Conservation (phyloP, 768 basidiomycete genomes). For the Tricholoma sp. region DNA sequence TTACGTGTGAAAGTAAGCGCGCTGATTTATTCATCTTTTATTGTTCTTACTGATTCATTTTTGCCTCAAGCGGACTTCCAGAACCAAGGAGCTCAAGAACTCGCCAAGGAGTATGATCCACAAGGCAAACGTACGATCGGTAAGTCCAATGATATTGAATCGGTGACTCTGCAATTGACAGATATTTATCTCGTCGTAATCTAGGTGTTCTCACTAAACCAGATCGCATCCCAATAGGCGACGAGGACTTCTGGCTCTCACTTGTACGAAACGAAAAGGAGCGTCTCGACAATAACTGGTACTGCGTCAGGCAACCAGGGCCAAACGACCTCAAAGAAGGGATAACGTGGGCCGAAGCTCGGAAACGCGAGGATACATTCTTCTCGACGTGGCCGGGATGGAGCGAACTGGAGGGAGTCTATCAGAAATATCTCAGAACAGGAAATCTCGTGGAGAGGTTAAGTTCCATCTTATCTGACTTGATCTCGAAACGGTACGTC, state of each 20-base stretch:
- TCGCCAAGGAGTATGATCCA: constrained; percentile 57
- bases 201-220: too few species aligned
- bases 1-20: constrained; percentile 59
- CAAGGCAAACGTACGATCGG: constrained; percentile 68
- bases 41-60: background rate
- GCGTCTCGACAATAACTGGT: constrained; percentile 52
- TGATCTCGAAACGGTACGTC: constrained; percentile 55
- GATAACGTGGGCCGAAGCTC: constrained; percentile 58
- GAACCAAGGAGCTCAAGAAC: constrained; percentile 69
- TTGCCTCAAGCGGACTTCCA: constrained; percentile 62
- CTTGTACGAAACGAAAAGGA: constrained; percentile 53
- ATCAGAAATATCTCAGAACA: constrained; percentile 53
- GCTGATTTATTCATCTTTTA: background rate
- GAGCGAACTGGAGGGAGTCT: constrained; percentile 44
- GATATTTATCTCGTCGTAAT: too few species aligned
- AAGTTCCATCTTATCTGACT: constrained; percentile 55
- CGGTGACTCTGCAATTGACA: background rate
- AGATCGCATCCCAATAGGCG: too few species aligned
- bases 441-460: constrained; percentile 50
- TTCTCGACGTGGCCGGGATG: constrained; percentile 51
- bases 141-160: constrained; percentile 18
- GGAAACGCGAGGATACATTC: constrained; percentile 49
- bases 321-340: constrained; percentile 45
- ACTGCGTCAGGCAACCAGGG: constrained; percentile 50
- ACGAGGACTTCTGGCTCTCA: constrained; percentile 39